Evolutionary conservation across 495 filamentous ascomycete species (phyloP).

Genomic region (Acidiella bohemica): DNA sequence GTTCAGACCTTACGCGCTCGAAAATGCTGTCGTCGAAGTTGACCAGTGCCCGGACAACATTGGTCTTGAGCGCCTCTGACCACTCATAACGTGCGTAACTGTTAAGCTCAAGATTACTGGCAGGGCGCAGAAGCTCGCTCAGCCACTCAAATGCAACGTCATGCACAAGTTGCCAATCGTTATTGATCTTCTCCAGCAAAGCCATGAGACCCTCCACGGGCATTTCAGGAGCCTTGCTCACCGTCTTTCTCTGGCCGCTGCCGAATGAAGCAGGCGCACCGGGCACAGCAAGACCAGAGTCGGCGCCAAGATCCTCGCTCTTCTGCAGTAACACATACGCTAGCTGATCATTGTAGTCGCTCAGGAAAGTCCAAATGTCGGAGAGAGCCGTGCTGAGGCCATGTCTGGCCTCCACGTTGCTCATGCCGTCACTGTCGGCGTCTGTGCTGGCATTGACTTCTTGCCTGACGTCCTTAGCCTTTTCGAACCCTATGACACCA

Average conservation of each 20-base stretch:
- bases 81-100: conserved; percentile 54
- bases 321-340: conserved; percentile 3
- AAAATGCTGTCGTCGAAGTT: conserved; percentile 57
- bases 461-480: conserved; percentile 8
- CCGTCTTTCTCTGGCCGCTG: neutral
- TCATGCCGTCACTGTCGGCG: neutral
- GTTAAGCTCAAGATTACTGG: too few relatives aligned
- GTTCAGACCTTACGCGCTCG: neutral
- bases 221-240: neutral
- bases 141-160: conserved; percentile 26
- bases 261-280: neutral
- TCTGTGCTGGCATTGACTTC: conserved; percentile 1
- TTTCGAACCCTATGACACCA: conserved; percentile 35
- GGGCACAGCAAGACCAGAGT: neutral
- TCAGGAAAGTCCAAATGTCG: conserved; percentile 9
- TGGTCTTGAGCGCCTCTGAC: conserved; percentile 58
- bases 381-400: conserved; percentile 1
- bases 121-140: conserved; percentile 20
- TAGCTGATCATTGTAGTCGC: conserved; percentile 8
- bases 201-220: conserved; percentile 15
- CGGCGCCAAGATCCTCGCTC: conserved; percentile 5
- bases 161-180: conserved; percentile 23
- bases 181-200: conserved; percentile 21
- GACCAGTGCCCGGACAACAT: conserved; percentile 53
- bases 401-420: neutral